Percentiles rank a stretch among this genome's conserved stretches.
Conservation (phyloP, 1,284 basidiomycete species). For the Chalciporus piperatoides region DNA sequence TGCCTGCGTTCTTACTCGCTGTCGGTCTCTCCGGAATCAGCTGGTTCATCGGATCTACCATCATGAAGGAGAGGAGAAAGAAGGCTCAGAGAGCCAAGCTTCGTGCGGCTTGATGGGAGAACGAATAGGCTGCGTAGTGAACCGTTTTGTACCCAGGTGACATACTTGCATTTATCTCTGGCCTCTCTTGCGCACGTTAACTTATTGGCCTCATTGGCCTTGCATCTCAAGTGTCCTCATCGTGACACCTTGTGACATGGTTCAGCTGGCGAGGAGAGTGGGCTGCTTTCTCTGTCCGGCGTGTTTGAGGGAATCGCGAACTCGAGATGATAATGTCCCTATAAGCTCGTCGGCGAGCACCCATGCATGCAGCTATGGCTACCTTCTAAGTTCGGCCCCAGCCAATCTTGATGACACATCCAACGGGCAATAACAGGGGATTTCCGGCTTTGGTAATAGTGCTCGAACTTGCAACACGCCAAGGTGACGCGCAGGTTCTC, state of each 20-base stretch:
- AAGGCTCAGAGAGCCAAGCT: slow-evolving; percentile 54
- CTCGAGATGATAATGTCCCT: background rate
- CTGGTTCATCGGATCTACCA: slow-evolving; percentile 72
- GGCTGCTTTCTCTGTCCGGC: too few relatives aligned
- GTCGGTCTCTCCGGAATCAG: slow-evolving; percentile 76
- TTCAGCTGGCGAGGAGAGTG: too few relatives aligned
- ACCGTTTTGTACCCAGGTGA: background rate
- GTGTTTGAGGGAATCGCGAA: background rate
- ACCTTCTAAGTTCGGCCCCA: too few relatives aligned
- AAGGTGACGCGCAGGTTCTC: background rate
- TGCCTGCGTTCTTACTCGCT: slow-evolving; percentile 81
- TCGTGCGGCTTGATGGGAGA: slow-evolving; percentile 45
- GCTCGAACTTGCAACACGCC: too few relatives aligned
- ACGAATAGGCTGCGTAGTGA: background rate
- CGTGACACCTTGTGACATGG: too few relatives aligned
- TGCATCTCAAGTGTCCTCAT: too few relatives aligned
- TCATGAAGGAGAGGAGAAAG: slow-evolving; percentile 71
- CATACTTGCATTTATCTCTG: too few relatives aligned
- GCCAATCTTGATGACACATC: background rate
- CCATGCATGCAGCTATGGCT: too few relatives aligned
- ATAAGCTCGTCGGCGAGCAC: too few relatives aligned
- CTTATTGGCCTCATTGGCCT: too few relatives aligned
- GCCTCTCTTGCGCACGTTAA: too few relatives aligned
- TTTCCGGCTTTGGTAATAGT: background rate
- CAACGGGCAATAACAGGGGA: background rate